Evolutionary conservation across 345 rosid genomes (phyloP).

Genomic region (Turritis glabra): DNA sequence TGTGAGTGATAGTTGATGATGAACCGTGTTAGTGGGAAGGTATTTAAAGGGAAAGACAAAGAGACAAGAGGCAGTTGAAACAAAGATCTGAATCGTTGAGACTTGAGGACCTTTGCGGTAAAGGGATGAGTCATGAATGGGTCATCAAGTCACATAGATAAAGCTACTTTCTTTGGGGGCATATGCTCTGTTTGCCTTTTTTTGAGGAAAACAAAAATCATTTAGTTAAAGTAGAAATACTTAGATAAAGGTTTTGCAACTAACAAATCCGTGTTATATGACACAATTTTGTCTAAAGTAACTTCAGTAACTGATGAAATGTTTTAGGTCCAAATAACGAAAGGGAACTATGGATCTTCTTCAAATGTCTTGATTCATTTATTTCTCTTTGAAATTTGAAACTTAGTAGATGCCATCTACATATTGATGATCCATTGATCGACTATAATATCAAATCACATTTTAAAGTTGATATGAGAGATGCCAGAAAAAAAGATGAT

Average conservation of each 20-base stretch:
- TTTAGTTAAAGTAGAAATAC: slow-evolving; percentile 5
- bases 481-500: not conserved
- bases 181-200: slow-evolving; percentile 27
- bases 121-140: slow-evolving; percentile 33
- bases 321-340: slow-evolving; percentile 11
- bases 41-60: slow-evolving; percentile 39
- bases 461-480: not conserved
- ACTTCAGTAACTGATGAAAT: slow-evolving; percentile 6
- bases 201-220: not conserved
- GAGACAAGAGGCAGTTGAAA: slow-evolving; percentile 36
- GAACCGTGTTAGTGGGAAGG: slow-evolving; percentile 16
- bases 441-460: not conserved
- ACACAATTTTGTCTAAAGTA: not conserved
- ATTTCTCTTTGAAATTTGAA: not conserved
- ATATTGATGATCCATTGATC: not conserved
- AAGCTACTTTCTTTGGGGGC: slow-evolving; percentile 31
- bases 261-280: not conserved
- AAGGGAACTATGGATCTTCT: slow-evolving; percentile 9
- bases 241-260: slow-evolving; percentile 14
- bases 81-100: slow-evolving; percentile 23
- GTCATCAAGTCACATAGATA: slow-evolving; percentile 32
- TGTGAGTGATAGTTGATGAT: slow-evolving; percentile 19
- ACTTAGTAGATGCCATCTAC: not conserved
- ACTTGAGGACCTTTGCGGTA: slow-evolving; percentile 7
- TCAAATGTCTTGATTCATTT: not conserved